Conservation (phyloP, 1,284 basidiomycete genomes). For the Ustilago curta region DNA sequence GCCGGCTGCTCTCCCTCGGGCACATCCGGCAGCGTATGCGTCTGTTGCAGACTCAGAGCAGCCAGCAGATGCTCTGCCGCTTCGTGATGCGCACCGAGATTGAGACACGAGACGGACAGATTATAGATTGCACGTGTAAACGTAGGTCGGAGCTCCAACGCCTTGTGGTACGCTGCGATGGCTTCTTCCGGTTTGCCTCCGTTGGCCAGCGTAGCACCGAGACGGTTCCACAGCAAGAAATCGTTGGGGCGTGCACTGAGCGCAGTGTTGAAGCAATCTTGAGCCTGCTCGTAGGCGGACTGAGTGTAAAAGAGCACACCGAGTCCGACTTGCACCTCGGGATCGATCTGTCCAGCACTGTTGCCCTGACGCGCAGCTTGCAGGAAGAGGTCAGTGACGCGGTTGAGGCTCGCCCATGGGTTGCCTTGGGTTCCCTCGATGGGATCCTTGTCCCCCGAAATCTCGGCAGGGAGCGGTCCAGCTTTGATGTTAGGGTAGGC, state of each 20-base stretch:
- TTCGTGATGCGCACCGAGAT: conserved; percentile 94
- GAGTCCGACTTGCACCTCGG: conserved; percentile 92
- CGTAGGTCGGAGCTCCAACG: conserved; percentile 90
- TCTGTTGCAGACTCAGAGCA: conserved; percentile 83
- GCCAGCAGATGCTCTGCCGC: conserved; percentile 96
- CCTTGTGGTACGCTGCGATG: conserved; percentile 91
- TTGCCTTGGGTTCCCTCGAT: conserved; percentile 67
- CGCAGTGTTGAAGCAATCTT: conserved; percentile 91
- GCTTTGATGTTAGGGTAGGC: conserved; percentile 76
- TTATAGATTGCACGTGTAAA: conserved; percentile 98
- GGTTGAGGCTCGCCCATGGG: conserved; percentile 86
- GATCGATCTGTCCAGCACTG: conserved; percentile 77
- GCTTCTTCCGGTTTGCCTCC: conserved; percentile 93
- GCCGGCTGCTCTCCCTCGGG: conserved; percentile 52
- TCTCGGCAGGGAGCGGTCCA: conserved; percentile 74
- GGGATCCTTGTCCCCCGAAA: conserved; percentile 73
- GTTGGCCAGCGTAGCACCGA: conserved; percentile 95
- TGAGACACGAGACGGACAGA: conserved; percentile 95
- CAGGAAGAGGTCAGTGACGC: conserved; percentile 86
- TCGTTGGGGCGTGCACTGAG: conserved; percentile 85
- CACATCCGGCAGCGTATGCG: conserved; percentile 66
- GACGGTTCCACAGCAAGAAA: conserved; percentile 94
- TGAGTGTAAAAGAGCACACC: conserved; percentile 93
- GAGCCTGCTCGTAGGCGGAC: conserved; percentile 81
- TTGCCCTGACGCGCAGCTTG: conserved; percentile 78